Evolutionary conservation across 106 monocot species (phyloP).

Genomic region (Dioscorea zingiberensis): DNA sequence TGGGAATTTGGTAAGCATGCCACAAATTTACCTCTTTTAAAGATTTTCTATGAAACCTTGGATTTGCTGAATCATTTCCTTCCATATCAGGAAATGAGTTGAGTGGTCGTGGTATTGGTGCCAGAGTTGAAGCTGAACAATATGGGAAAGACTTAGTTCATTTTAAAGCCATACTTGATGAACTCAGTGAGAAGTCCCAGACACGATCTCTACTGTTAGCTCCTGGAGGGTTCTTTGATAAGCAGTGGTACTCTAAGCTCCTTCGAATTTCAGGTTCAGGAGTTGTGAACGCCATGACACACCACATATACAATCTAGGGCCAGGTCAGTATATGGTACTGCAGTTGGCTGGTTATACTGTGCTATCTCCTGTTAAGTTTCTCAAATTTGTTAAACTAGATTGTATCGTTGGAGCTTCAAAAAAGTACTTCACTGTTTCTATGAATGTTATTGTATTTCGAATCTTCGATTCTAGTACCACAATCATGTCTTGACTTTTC

Average conservation of each 20-base stretch:
- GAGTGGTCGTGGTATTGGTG: conserved; percentile 75
- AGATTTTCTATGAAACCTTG: background rate
- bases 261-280: conserved; percentile 67
- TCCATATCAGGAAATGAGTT: conserved; percentile 97
- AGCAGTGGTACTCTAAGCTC: conserved; percentile 70
- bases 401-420: too few relatives aligned
- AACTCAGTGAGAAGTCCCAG: conserved; percentile 35
- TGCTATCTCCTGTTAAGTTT: too few relatives aligned
- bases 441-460: too few relatives aligned
- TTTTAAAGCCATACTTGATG: conserved; percentile 46
- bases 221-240: conserved; percentile 93
- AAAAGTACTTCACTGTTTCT: too few relatives aligned
- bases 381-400: too few relatives aligned
- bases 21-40: background rate
- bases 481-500: too few relatives aligned
- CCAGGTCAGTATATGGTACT: conserved; percentile 39
- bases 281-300: conserved; percentile 65
- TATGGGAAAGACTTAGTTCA: conserved; percentile 68
- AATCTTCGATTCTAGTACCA: too few relatives aligned
- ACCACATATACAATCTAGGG: conserved; percentile 94
- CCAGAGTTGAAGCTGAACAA: conserved; percentile 43
- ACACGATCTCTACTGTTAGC: conserved; percentile 52
- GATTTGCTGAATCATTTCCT: background rate
- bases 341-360: too few relatives aligned
- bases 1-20: conserved; percentile 86